Base-by-base conservation (phyloP, 805 yeast species). In the Metschnikowia amazonensis region DNA sequence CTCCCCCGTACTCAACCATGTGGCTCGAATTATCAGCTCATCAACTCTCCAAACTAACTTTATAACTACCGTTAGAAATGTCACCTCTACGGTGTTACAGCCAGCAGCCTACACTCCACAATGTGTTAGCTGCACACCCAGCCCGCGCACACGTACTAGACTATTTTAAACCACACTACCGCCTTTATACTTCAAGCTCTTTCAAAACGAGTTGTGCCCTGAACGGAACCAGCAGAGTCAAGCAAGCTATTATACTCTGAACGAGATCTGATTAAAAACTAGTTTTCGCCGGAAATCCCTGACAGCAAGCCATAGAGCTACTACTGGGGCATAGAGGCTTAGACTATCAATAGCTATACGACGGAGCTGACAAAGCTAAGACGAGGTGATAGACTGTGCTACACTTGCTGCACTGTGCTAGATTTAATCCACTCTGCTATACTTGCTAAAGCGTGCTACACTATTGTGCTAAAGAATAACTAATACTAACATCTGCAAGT, bases 61-160 rank as follows among this genome's bases (percentile, higher is more conserved):
- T n/a, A n/a, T n/a, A n/a, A n/a, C n/a, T n/a, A n/a, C n/a, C n/a
- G n/a, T n/a, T n/a, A n/a, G n/a, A n/a, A n/a, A n/a, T n/a, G n/a
- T n/a, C n/a, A n/a, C n/a, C n/a, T n/a, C n/a, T n/a, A n/a, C n/a
- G n/a, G n/a, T n/a, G n/a, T n/a, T n/a, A n/a, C n/a, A n/a, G n/a
- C n/a, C n/a, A n/a, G n/a, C n/a, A n/a, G n/a, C 24, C 24, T 21
- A 21, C 24, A 21, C 24, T 32, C 21, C 35, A 17, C 35, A 18
- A 11, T 32, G 13, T 21, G 24, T 21, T 34, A 9, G 8, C 14
- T 34, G 27, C 36, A 34, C 25, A 27, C 3, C 4, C 27, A 8
- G 27, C 27, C 25, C 36, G 36, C 36, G 36, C 36, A 33, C 36
- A 21, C 36, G 36, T 34, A 34, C 27, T 23, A 21, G 25, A 32